These are phyloP conservation scores for Clitopilus passeckerianus DNA, from an alignment of 768 basidiomycete genomes.

Conservation along the genomic window DNA sequence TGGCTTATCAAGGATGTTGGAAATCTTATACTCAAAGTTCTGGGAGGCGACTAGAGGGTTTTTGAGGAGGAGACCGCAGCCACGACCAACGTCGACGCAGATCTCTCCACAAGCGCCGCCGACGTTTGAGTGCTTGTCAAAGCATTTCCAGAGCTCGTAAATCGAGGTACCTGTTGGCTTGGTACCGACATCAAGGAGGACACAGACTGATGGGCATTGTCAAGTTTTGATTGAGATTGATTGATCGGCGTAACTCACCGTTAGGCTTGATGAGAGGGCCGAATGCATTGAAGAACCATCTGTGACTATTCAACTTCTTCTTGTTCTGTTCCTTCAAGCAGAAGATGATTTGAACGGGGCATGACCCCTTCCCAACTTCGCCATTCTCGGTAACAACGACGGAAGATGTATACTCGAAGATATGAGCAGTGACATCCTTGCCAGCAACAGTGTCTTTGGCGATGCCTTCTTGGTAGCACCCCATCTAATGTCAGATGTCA, in stretches of 20 bases:
- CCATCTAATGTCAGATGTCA: conserved; percentile 48
- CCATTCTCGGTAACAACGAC: conserved; percentile 76
- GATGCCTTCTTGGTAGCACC: conserved; percentile 84
- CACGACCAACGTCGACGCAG: conserved; percentile 76
- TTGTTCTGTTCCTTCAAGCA: conserved; percentile 95
- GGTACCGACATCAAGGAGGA: conserved; percentile 93
- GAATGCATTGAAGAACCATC: conserved; percentile 98
- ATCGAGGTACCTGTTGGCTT: conserved; percentile 93
- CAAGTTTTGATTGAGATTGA: not conserved
- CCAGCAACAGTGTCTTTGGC: conserved; percentile 85
- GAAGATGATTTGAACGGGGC: conserved; percentile 85
- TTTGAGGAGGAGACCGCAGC: conserved; percentile 62
- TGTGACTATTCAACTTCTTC: conserved; percentile 93
- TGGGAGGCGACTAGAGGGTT: conserved; percentile 89
- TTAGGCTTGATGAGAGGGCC: conserved; percentile 85
- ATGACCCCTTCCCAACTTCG: conserved; percentile 71
- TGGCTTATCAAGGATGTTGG: conserved; percentile 94
- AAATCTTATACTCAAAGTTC: conserved; percentile 98
- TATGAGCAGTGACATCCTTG: conserved; percentile 90
- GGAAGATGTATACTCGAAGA: conserved; percentile 83
- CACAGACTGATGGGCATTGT: conserved; percentile 51
- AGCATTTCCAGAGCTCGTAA: conserved; percentile 97
- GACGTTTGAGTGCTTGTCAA: conserved; percentile 79
- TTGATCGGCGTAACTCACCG: conserved; percentile 32
- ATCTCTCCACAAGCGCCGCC: conserved; percentile 97